phyloP scores from a whole-genome alignment of 1,284 basidiomycete genomes.

The Leccinum insolens region DNA sequence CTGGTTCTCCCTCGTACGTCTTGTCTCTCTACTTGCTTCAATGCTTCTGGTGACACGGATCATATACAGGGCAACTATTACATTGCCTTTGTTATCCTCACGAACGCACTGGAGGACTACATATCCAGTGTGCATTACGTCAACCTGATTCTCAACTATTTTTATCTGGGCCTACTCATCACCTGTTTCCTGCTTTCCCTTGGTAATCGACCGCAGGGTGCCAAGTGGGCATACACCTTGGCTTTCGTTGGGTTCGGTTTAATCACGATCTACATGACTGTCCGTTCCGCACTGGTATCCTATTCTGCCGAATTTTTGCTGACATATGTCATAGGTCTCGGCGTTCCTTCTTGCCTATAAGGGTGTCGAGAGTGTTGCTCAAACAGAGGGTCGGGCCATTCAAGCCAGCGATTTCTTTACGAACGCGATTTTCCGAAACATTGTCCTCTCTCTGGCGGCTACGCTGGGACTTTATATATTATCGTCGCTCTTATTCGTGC shows the following conservation, averaged over 20 bases:
- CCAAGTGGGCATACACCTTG: conserved; percentile 80
- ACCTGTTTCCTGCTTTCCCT: conserved; percentile 91
- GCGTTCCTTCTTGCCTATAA: conserved; percentile 83
- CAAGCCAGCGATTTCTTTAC: conserved; percentile 62
- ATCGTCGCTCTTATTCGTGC: conserved; percentile 80
- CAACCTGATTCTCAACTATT: conserved; percentile 83
- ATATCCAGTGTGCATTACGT: conserved; percentile 67
- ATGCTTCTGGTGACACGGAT: conserved; percentile 1
- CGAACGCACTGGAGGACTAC: conserved; percentile 68
- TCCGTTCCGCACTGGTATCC: conserved; percentile 39
- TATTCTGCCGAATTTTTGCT: background rate
- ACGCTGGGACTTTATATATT: conserved; percentile 86
- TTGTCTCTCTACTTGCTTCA: conserved; percentile 4
- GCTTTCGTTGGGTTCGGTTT: conserved; percentile 84
- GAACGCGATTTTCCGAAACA: conserved; percentile 82
- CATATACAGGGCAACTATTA: conserved; percentile 78
- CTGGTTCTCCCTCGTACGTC: conserved; percentile 84
- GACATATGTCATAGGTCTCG: conserved; percentile 52
- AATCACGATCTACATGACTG: conserved; percentile 94
- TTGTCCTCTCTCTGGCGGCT: conserved; percentile 83
- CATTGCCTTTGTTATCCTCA: conserved; percentile 84
- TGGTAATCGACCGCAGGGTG: conserved; percentile 92
- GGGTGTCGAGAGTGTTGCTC: conserved; percentile 65
- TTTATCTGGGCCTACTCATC: conserved; percentile 85
- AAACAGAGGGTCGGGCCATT: conserved; percentile 48